Percentiles rank a stretch among this genome's conserved stretches.
Evolutionary conservation across 108 stramenopile species (phyloP).

Genomic region (Stephanodiscus minutulus): DNA sequence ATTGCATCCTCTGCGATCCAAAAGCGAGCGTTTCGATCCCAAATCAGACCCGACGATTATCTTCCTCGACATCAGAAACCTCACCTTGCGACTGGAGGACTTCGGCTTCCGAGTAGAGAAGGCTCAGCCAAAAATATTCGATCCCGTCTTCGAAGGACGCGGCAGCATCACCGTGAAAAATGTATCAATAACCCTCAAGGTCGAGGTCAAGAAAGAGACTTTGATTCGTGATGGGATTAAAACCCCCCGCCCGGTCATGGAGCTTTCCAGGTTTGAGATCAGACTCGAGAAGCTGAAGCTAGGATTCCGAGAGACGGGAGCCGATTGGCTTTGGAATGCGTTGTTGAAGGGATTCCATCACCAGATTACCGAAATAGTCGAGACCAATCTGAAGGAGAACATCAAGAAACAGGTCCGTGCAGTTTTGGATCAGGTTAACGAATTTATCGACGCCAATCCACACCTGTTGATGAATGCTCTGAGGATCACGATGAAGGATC

Average conservation of each 20-base stretch:
- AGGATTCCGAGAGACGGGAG: constrained; percentile 77
- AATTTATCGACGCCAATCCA: constrained; percentile 70
- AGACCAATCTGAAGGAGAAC: constrained; percentile 73
- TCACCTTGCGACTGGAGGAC: constrained; percentile 66
- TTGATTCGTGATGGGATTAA: constrained; percentile 34
- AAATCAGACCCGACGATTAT: constrained; percentile 74
- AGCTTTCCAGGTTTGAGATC: constrained; percentile 65
- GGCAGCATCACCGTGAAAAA: constrained; percentile 68
- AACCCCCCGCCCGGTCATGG: constrained; percentile 58
- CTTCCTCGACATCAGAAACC: constrained; percentile 77
- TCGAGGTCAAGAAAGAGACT: constrained; percentile 71
- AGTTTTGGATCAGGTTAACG: constrained; percentile 70
- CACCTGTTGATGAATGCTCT: constrained; percentile 69
- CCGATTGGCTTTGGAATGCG: constrained; percentile 82
- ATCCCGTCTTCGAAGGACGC: constrained; percentile 83
- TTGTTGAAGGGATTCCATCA: constrained; percentile 74
- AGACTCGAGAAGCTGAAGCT: constrained; percentile 69
- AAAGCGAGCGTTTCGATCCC: constrained; percentile 60
- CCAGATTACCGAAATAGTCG: constrained; percentile 68
- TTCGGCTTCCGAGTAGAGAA: constrained; percentile 85
- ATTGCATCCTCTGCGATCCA: background rate
- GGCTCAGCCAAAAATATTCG: constrained; percentile 66
- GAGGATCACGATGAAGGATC: constrained; percentile 76
- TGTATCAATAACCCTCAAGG: constrained; percentile 72
- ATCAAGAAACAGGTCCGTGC: constrained; percentile 61